Percentiles rank a stretch among this genome's conserved stretches.
These are phyloP conservation scores for Rhizopus sp. DNA, from an alignment of 371 early-diverging fungal genomes.

Conservation along the genomic window DNA sequence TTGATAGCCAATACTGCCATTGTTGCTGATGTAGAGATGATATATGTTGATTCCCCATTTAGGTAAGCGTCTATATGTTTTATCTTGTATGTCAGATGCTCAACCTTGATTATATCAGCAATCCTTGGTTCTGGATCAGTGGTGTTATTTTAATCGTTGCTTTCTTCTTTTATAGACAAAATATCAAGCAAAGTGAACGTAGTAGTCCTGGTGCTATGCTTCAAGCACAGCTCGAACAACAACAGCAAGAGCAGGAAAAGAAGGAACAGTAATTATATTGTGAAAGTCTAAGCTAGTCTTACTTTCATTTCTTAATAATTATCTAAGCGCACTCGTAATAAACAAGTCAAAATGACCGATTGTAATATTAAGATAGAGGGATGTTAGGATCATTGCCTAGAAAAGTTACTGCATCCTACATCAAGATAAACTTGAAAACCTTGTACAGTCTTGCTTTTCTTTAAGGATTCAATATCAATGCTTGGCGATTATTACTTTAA, in stretches of 20 bases:
- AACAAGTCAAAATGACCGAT: too few species aligned
- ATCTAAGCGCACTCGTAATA: too few species aligned
- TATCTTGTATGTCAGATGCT: background rate
- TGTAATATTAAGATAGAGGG: too few species aligned
- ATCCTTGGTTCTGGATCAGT: constrained; percentile 41
- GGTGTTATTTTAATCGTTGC: constrained; percentile 7
- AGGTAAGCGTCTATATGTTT: constrained; percentile 22
- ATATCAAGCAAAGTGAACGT: background rate
- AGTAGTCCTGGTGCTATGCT: background rate
- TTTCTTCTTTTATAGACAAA: constrained; percentile 11
- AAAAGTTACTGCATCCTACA: too few species aligned
- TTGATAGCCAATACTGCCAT: constrained; percentile 34
- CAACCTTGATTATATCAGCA: constrained; percentile 13
- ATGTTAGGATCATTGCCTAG: too few species aligned
- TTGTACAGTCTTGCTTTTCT: too few species aligned
- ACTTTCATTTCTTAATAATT: too few species aligned
- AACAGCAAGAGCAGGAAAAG: background rate
- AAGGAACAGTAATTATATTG: constrained; percentile 1
- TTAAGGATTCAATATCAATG: too few species aligned
- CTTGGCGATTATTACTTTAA: too few species aligned
- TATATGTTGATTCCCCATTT: constrained; percentile 30
- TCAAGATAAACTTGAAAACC: too few species aligned
- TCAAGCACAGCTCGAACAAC: background rate
- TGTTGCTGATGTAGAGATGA: constrained; percentile 41
- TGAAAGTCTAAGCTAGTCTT: background rate